Evolutionary conservation across 1,284 basidiomycete species (phyloP), one percentile per base, ranked within the genome.

Genomic region (Taiwanofungus camphoratus): DNA sequence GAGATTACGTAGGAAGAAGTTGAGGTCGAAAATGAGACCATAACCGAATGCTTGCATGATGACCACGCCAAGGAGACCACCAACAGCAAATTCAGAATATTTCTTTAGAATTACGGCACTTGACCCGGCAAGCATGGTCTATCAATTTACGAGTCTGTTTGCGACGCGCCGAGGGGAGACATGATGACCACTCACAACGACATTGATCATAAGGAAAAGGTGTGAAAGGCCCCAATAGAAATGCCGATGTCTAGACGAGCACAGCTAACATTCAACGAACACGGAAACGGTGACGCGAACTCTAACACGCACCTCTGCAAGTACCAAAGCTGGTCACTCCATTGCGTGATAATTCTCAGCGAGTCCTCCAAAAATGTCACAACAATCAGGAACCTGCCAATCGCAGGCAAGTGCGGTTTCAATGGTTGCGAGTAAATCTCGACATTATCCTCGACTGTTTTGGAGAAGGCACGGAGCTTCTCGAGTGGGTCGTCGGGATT

Each of bases 341-440:
- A 97, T 66, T 98, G 95, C 8, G 92, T 92, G 49, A 90, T 51
- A 63, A 99, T 99, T 55, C 95, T 75, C 60, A 96, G 68, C 9
- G 95, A 92, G 64, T 99, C 95, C 72, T 99, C 95, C 62, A 95
- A 71, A 71, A 99, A 99, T 4, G 95, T 99, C 33, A 96, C 92
- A 43, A 99, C 92, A 64, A 99, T 99, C 52, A 99, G 70, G 69
- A 98, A 98, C 53, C 96, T 80, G 49, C 93, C 96, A 62, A 98
- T 84, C 39, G 92, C 86, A 22, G 96, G 95, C 57, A 99, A 76
- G 65, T 95, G 87, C 39, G 96, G 96, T 65, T 88, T 87, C 67
- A 98, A 75, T 22, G 96, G 95, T 61, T 97, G 92, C 5, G 92
- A 84, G 68, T 90, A 87, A 52, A 87, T 83, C 64, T 98, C 96